Evolutionary conservation across 805 yeast species (phyloP).

Genomic region (Wickerhamomyces bisporus): DNA sequence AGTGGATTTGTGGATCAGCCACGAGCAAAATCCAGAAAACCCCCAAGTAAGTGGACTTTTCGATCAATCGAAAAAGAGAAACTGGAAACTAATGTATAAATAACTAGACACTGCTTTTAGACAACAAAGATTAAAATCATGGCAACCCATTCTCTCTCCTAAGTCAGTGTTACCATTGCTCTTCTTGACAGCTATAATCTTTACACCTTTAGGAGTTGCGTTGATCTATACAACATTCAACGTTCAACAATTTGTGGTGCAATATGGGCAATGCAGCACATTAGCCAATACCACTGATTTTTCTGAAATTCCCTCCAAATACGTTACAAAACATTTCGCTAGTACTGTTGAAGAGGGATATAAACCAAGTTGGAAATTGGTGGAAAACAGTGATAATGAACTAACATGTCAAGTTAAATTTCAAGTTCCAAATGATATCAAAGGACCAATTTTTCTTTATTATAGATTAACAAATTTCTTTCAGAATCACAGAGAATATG

Average conservation of each 20-base stretch:
- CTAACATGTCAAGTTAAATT: constrained; percentile 64
- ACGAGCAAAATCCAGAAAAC: constrained; percentile 41
- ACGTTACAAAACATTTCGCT: constrained; percentile 60
- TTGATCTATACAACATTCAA: constrained; percentile 70
- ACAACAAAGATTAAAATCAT: constrained; percentile 59
- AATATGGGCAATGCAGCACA: constrained; percentile 66
- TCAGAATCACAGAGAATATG: constrained; percentile 94
- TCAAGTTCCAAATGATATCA: constrained; percentile 63
- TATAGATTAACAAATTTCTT: constrained; percentile 86
- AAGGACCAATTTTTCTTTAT: constrained; percentile 69
- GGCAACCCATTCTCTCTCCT: constrained; percentile 89
- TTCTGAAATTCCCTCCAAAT: constrained; percentile 51
- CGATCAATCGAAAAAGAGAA: not conserved
- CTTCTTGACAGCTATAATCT: constrained; percentile 65
- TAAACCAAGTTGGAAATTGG: constrained; percentile 61
- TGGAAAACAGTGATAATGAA: constrained; percentile 33
- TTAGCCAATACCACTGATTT: constrained; percentile 42
- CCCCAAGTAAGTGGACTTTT: constrained; percentile 37
- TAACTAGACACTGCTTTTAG: constrained; percentile 72
- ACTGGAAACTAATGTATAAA: constrained; percentile 33
- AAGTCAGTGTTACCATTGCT: constrained; percentile 84
- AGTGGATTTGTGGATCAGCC: constrained; percentile 24
- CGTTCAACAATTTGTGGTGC: constrained; percentile 69
- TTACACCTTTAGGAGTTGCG: constrained; percentile 89
- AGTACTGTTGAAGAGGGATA: constrained; percentile 23